Evolutionary conservation across 139 green algal species (phyloP).

Genomic region (Chlamydomonas sphaeroides): DNA sequence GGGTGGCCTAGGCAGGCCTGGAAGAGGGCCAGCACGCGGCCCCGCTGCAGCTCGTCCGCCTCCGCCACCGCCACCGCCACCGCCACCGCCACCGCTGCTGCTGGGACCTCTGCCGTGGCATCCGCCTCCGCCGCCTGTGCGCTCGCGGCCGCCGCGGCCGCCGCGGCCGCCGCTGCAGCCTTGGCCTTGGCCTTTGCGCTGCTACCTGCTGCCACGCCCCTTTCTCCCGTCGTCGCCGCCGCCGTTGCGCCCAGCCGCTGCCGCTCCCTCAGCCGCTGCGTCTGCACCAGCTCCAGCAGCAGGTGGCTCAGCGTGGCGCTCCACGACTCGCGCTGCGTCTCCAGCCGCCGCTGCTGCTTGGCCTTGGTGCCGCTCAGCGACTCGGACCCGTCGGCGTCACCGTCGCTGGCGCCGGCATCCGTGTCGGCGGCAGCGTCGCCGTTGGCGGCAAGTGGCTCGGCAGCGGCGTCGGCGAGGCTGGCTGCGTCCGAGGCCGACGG

Average conservation of each 20-base stretch:
- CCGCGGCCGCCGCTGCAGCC: background rate
- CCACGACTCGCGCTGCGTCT: background rate
- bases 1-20: background rate
- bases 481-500: background rate
- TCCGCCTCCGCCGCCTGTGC: background rate
- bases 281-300: constrained; percentile 13
- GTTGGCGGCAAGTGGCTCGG: no score
- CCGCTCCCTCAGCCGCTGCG: no score
- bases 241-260: no score
- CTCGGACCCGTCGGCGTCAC: background rate
- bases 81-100: background rate
- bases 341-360: background rate
- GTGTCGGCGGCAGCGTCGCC: no score
- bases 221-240: no score
- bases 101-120: background rate
- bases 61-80: no score
- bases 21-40: constrained; percentile 8
- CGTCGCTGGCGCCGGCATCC: background rate
- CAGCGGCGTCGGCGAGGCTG: background rate
- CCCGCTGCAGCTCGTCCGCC: background rate
- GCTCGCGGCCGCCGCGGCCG: background rate
- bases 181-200: no score
- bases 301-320: constrained; percentile 18
- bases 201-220: no score
- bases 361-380: no score